These are phyloP conservation scores for Cryptococcus sp. DNA, from an alignment of 1,284 basidiomycete species.

Conservation along the genomic window DNA sequence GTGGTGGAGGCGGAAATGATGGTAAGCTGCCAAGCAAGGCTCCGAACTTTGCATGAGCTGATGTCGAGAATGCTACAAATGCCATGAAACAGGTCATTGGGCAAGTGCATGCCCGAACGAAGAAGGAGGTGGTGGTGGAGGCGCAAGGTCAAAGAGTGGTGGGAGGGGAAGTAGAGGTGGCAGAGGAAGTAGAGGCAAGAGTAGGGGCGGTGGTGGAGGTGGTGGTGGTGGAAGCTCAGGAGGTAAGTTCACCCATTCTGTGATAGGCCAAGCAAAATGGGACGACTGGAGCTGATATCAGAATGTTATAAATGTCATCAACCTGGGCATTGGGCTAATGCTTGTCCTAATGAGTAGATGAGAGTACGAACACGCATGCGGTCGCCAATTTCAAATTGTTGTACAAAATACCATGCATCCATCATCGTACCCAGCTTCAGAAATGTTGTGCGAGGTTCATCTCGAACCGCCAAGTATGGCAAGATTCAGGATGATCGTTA, in stretches of 20 bases:
- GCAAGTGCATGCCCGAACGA: slow-evolving; percentile 39
- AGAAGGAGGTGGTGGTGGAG: slow-evolving; percentile 6
- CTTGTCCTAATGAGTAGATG: slow-evolving; percentile 22
- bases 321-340: slow-evolving; percentile 46
- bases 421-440: too few species aligned
- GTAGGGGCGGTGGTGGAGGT: background rate
- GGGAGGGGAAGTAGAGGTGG: slow-evolving; percentile 4
- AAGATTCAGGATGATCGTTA: too few species aligned
- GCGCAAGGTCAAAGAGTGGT: background rate
- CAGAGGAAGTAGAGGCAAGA: background rate
- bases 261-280: background rate
- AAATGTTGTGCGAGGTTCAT: too few species aligned
- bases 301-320: slow-evolving; percentile 42
- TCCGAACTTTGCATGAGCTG: background rate
- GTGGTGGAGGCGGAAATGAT: slow-evolving; percentile 4
- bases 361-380: background rate
- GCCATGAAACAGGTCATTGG: slow-evolving; percentile 50
- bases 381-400: too few species aligned
- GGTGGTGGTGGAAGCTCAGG: slow-evolving; percentile 1
- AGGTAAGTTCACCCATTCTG: background rate
- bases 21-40: background rate
- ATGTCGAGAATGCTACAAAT: slow-evolving; percentile 27
- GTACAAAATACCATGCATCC: too few species aligned
- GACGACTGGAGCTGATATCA: slow-evolving; percentile 1
- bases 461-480: too few species aligned